Base-by-base conservation (phyloP, 306 rosid genomes). In the Corylus avellana region DNA sequence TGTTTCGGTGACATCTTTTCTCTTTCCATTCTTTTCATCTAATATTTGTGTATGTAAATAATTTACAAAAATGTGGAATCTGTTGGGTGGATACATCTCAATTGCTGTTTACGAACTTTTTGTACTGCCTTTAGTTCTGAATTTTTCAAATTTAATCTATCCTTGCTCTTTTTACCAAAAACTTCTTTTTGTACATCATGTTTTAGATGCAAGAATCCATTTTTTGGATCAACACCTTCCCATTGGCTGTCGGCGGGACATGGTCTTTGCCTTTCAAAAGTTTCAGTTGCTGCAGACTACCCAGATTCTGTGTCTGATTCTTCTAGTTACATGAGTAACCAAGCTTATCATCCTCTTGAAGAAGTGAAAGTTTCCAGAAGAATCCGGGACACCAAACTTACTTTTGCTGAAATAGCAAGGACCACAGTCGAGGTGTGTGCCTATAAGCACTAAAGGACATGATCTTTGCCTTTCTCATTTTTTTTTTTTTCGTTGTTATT, bases 311-410 rank as follows among this genome's bases (percentile, higher is more conserved):
- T 90, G 77, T 91, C 98, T 12, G 97, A 94, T 86, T 91, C 97
- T 8, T 89, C 96, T 62, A 87, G 85, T 86, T 76, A 82, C 81
- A 77, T 72, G 77, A 85, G 79, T 77, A 77, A 87, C 72, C 80
- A 76, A 59, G 93, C 92, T 70, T 92, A 91, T 83, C 98, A 94
- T 87, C 92, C 97, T 81, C 97, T 94, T 56, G 98, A 94, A 90
- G 97, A 92, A 66, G 58, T 94, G 76, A 94, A 89, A 85, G 90
- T 70, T 35, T 66, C 88, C 75, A 70, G 79, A 71, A 85, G 77
- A 76, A 67, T 27, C 48, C 87, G 87, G 77, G 93, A 89, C 67
- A 88, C 95, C 48, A 87, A 85, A 85, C 97, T 94, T 78, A 85
- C 97, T 83, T 78, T 86, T 53, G 91, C 97, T 59, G 97, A 92